phyloP scores from a whole-genome alignment of 2,329 filamentous ascomycete species.

The Arthroderma sp. region DNA sequence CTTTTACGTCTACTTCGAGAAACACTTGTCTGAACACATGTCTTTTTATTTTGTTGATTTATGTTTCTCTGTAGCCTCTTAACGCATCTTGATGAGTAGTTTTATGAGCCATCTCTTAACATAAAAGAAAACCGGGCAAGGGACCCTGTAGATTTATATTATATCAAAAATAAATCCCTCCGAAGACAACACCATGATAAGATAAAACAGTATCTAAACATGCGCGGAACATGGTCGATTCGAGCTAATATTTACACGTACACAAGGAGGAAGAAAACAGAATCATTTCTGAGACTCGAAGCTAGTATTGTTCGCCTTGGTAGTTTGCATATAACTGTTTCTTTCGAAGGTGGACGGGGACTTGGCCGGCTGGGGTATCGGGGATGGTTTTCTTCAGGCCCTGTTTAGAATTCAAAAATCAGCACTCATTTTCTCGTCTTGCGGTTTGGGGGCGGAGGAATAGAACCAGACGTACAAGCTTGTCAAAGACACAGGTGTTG shows the following conservation, averaged over 20 bases:
- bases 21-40: neutral
- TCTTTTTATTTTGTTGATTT: neutral
- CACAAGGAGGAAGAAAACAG: neutral
- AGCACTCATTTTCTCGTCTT: conserved; percentile 4
- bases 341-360: conserved; percentile 61
- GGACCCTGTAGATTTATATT: neutral
- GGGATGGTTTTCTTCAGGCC: conserved; percentile 73
- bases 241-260: conserved; percentile 8
- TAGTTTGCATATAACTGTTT: conserved; percentile 35
- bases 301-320: conserved; percentile 29
- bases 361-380: conserved; percentile 55
- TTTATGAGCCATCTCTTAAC: neutral
- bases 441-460: neutral
- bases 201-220: neutral
- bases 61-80: neutral
- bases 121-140: neutral
- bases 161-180: neutral
- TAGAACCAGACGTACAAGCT: conserved; percentile 55
- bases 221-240: neutral
- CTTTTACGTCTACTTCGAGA: neutral
- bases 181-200: neutral
- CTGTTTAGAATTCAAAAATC: conserved; percentile 34
- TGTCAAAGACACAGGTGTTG: conserved; percentile 92
- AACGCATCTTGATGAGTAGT: neutral
- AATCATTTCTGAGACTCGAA: neutral